A percentile compares a stretch with the other conserved stretches of the same genome.
Evolutionary conservation across 2,329 filamentous ascomycete genomes (phyloP).

Genomic region (Talaromyces sp.): DNA sequence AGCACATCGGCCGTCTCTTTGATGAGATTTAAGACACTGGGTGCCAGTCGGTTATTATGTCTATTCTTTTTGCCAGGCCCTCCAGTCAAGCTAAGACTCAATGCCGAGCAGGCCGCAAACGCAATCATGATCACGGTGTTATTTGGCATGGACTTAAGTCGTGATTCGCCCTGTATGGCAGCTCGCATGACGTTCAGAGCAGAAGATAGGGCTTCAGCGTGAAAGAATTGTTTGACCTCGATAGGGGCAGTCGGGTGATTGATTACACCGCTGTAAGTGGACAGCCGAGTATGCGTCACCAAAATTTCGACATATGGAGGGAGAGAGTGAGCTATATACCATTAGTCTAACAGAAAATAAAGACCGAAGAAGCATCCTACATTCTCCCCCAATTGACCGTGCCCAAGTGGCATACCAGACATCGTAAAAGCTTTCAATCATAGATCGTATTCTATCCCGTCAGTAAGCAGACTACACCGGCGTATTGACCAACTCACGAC

Average conservation of each 20-base stretch:
- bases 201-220: slow-evolving; percentile 63
- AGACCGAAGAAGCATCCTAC: slow-evolving; percentile 27
- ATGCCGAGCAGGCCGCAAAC: slow-evolving; percentile 63
- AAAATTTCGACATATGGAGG: slow-evolving; percentile 72
- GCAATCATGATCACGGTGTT: slow-evolving; percentile 76
- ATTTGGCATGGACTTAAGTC: slow-evolving; percentile 70
- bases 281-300: slow-evolving; percentile 65
- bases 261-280: slow-evolving; percentile 69
- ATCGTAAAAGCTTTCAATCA: slow-evolving; percentile 61
- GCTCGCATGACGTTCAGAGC: slow-evolving; percentile 69
- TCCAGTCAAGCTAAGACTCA: slow-evolving; percentile 57
- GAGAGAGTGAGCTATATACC: slow-evolving; percentile 43
- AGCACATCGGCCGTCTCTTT: slow-evolving; percentile 64
- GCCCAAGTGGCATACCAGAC: slow-evolving; percentile 61
- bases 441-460: slow-evolving; percentile 45
- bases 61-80: slow-evolving; percentile 47
- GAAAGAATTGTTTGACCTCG: slow-evolving; percentile 67
- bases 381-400: slow-evolving; percentile 48
- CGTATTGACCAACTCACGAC: slow-evolving; percentile 19
- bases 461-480: not conserved
- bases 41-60: slow-evolving; percentile 39
- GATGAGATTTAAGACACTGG: slow-evolving; percentile 59
- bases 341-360: slow-evolving; percentile 26
- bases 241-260: slow-evolving; percentile 66
- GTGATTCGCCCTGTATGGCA: slow-evolving; percentile 64